Conservation (phyloP, 1,284 basidiomycete species). For the Stereum hirsutum region DNA sequence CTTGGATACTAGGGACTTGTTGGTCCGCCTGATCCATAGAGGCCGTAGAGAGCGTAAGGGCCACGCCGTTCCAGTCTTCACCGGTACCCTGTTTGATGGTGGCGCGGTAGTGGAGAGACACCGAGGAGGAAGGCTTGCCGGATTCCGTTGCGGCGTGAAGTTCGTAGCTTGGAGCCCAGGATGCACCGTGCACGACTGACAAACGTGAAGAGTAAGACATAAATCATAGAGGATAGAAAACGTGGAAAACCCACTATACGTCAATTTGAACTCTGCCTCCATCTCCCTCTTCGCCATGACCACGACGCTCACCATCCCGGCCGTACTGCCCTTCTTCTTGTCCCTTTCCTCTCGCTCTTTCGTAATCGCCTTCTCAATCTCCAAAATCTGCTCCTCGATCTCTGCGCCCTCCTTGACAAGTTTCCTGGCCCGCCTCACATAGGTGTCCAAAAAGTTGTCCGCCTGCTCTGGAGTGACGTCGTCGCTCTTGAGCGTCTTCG, state of each 20-base stretch:
- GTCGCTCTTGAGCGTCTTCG: constrained; percentile 32
- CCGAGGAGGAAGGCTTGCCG: constrained; percentile 31
- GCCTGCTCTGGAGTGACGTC: constrained; percentile 20
- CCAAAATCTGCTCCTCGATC: constrained; percentile 31
- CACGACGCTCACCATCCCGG: constrained; percentile 28
- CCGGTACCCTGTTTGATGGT: constrained; percentile 45
- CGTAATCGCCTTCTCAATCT: constrained; percentile 30
- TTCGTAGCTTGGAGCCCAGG: constrained; percentile 49
- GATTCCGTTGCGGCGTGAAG: constrained; percentile 38
- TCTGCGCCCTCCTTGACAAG: constrained; percentile 25
- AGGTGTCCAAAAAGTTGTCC: constrained; percentile 29
- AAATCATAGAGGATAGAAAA: background rate
- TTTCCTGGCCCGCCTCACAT: constrained; percentile 14
- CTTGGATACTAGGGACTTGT: constrained; percentile 12
- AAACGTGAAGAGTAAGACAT: background rate
- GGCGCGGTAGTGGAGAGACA: constrained; percentile 47
- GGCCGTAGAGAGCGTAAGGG: constrained; percentile 45
- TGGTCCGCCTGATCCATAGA: constrained; percentile 13
- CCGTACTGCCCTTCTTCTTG: constrained; percentile 25
- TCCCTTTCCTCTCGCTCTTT: constrained; percentile 21
- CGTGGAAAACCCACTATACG: constrained; percentile 35
- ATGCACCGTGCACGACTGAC: constrained; percentile 39
- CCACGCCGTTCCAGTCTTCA: constrained; percentile 46
- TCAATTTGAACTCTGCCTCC: constrained; percentile 36
- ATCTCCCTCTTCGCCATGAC: constrained; percentile 26